Evolutionary conservation across 139 green algal genomes (phyloP), one percentile per base, ranked within the genome.

Genomic region (Choricystis sp.): DNA sequence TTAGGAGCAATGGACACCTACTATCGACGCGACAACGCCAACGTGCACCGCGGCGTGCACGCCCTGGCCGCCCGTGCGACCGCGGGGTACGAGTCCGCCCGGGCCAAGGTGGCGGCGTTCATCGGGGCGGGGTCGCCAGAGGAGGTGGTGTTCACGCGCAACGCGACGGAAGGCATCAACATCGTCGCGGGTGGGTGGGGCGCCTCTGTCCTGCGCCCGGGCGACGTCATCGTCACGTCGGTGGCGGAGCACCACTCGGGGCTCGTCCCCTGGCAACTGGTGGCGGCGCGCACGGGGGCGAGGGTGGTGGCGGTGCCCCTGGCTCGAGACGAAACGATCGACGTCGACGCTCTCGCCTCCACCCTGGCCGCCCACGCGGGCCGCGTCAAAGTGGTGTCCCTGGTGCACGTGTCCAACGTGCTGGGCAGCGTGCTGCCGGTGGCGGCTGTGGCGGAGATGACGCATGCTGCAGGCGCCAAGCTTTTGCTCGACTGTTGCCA

Each of bases 201-300:
- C 1, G 30, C 78, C 22, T 30, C 66, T 16, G 89, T 94, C 71
- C 69, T 99, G 14, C 72, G 79, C 48, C 27, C 69, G 19, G 93
- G 94, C 3, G 94, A 99, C 64, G 93, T 98, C 84, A 84, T 97
- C 29, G 72, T 98, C n/a, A 48, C 90, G 24, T 90, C 81, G 5
- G 90, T 96, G 3, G 87, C 89, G 52, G 94, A 98, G 84, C 91
- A 97, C 74, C 94, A 99, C 80, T 88, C 77, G 82, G 98, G 98
- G 73, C 63, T 98, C 29, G 92, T 98, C 30, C 94, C 93, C 4
- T 99, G 94, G 94, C 94, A 99, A 81, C 57, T 98, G 49, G 62
- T 97, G 59, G 82, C 83, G 21, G 56, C 86, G 66, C 73, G 73
- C 16, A 96, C 81, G 24, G 90, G 93, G n/a, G 82, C 81, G 14